Evolutionary conservation across 2,329 filamentous ascomycete species (phyloP), one percentile per base, ranked within the genome.

Genomic region (Pezicula neosporulosa): DNA sequence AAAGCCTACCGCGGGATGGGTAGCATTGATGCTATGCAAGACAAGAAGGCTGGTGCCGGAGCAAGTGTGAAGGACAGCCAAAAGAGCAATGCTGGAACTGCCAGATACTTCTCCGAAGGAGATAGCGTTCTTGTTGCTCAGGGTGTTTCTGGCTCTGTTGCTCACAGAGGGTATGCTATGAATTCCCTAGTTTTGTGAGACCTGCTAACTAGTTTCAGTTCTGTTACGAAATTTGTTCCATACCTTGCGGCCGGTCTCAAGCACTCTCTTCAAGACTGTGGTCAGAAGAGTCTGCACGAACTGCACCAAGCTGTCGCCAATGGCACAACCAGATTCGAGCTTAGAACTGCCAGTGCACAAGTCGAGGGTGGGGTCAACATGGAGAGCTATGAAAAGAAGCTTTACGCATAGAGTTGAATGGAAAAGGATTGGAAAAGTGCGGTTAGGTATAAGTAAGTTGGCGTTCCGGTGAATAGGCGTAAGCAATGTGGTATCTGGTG

Each of bases 1-100:
- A 99, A 99, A 82, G 92, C 94, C 38, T 99, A 99, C 81, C 89
- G 94, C 72, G 94, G 94, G 54, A 99, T 99, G 94, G 94, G 94
- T 61, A 92, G 87, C 73, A 99, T 99, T 68, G 94, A 97, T 66
- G 94, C 94, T 61, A 99, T 99, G 94, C 92, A 97, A 76, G 93
- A 97, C 76, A 96, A 94, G 83, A 96, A 96, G 80, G 91, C 92
- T 10, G 90, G 89, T 50, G 89, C 91, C 5, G 87, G 86, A 37
- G 39, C 18, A 24, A 18, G 21, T 60, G 75, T 77, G 65, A 88
- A 84, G 71, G 83, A 91, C 68, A 83, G 78, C 71, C 85, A 87
- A 71, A 82, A 86, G 74, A 86, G 85, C 72, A 99, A 97, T 69
- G 94, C 94, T 50, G 94, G 94, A 66, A 97, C 95, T 57, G 94